Conservation (phyloP, 257 asterid genomes). For the Thymus mandschuricus region DNA sequence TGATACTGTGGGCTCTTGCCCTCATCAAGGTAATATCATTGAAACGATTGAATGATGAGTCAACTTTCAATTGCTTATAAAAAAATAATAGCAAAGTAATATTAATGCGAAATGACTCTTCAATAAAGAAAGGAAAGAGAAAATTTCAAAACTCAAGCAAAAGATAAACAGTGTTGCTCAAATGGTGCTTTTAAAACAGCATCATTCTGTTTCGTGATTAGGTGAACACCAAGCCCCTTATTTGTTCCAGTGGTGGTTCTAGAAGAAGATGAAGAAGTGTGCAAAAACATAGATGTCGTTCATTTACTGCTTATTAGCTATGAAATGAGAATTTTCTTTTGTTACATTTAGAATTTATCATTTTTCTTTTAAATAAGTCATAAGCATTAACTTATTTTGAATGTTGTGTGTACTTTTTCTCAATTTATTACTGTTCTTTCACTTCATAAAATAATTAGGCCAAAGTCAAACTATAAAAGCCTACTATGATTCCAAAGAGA, state of each 20-base stretch:
- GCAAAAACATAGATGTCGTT: not conserved
- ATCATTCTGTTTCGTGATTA: not conserved
- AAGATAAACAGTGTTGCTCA: not conserved
- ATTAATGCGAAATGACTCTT: not conserved
- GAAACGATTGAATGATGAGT: not conserved
- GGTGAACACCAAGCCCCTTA: not conserved
- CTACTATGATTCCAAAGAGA: not conserved
- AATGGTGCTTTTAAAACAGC: not conserved
- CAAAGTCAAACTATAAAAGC: slow-evolving; percentile 11
- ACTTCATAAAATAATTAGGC: not conserved
- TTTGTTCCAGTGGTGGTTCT: not conserved
- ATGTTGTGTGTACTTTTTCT: not conserved
- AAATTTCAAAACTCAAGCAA: not conserved
- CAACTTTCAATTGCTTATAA: not conserved
- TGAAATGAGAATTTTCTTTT: not conserved
- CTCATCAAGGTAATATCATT: not conserved
- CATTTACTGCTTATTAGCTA: slow-evolving; percentile 5
- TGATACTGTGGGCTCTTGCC: not conserved
- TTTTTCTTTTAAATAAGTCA: not conserved
- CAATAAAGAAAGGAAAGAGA: not conserved
- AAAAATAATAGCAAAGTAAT: not conserved
- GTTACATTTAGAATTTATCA: not conserved
- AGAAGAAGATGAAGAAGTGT: not conserved
- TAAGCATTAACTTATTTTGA: not conserved
- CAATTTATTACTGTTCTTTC: not conserved